Evolutionary conservation across 202 grass and related monocot genomes (phyloP).

Genomic region (Schoenoplectus tabernaemontani): DNA sequence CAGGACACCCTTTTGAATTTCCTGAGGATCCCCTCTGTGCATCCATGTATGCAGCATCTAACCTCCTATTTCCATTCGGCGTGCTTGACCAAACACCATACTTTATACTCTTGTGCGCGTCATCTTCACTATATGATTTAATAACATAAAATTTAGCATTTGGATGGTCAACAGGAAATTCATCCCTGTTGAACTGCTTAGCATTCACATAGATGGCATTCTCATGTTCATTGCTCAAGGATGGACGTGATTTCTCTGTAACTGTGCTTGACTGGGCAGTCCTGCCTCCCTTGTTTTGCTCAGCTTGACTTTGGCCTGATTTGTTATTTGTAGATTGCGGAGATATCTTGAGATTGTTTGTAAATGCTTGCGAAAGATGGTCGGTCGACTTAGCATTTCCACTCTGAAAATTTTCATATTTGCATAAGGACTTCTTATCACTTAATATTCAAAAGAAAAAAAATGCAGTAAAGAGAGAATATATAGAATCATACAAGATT

Average conservation of each 20-base stretch:
- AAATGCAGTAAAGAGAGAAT: not conserved
- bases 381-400: conserved; percentile 21
- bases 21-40: conserved; percentile 32
- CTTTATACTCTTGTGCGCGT: conserved; percentile 79
- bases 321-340: not conserved
- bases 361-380: not conserved
- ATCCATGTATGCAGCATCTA: conserved; percentile 51
- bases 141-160: conserved; percentile 76
- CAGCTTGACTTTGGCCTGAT: conserved; percentile 9
- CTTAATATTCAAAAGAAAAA: not conserved
- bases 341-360: conserved; percentile 12
- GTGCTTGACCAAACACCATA: conserved; percentile 83
- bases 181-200: conserved; percentile 46
- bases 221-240: not conserved
- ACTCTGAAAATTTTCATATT: conserved; percentile 32
- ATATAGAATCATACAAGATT: not conserved
- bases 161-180: conserved; percentile 55
- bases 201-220: conserved; percentile 35
- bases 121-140: conserved; percentile 81
- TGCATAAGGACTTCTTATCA: not conserved
- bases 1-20: conserved; percentile 34
- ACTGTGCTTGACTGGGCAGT: conserved; percentile 21
- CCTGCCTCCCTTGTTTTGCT: conserved; percentile 39
- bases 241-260: conserved; percentile 10
- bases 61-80: conserved; percentile 52